These are phyloP conservation scores for Kwoniella newhampshirensis DNA, from an alignment of 768 basidiomycete genomes.

Conservation along the genomic window DNA sequence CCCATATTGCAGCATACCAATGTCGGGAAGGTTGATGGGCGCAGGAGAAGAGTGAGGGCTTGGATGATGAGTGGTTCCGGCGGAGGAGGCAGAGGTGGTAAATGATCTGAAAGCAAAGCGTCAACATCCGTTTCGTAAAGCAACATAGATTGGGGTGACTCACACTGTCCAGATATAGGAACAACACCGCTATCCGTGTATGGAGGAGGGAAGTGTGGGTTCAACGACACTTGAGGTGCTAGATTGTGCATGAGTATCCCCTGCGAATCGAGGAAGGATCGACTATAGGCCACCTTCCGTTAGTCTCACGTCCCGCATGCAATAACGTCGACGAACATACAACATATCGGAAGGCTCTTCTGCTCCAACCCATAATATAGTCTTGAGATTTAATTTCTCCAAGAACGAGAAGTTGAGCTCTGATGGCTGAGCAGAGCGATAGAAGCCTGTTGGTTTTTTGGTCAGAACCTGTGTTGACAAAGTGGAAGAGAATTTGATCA, in stretches of 20 bases:
- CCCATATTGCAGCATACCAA: constrained; percentile 54
- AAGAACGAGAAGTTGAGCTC: constrained; percentile 59
- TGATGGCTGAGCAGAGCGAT: constrained; percentile 54
- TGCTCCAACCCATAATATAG: constrained; percentile 54
- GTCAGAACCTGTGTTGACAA: neutral
- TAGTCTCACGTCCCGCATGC: too few relatives aligned
- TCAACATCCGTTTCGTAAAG: constrained; percentile 1
- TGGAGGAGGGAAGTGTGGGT: constrained; percentile 49
- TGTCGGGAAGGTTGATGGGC: constrained; percentile 49
- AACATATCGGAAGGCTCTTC: constrained; percentile 52
- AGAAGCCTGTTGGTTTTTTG: constrained; percentile 39
- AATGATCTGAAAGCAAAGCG: constrained; percentile 33
- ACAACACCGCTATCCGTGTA: constrained; percentile 43
- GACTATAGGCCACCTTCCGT: too few relatives aligned
- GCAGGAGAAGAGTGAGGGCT: constrained; percentile 51
- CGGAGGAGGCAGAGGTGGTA: constrained; percentile 47
- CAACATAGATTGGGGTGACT: too few relatives aligned
- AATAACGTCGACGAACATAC: constrained; percentile 33
- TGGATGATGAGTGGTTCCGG: constrained; percentile 54
- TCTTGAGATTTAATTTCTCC: constrained; percentile 56
- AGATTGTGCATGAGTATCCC: constrained; percentile 51
- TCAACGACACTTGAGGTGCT: constrained; percentile 41
- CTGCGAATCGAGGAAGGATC: constrained; percentile 50
- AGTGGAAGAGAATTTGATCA: neutral
- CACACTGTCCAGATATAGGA: constrained; percentile 41